A percentile compares a stretch with the other conserved stretches of the same genome.
phyloP scores from a whole-genome alignment of 306 rosid species.

The Luffa acutangula region DNA sequence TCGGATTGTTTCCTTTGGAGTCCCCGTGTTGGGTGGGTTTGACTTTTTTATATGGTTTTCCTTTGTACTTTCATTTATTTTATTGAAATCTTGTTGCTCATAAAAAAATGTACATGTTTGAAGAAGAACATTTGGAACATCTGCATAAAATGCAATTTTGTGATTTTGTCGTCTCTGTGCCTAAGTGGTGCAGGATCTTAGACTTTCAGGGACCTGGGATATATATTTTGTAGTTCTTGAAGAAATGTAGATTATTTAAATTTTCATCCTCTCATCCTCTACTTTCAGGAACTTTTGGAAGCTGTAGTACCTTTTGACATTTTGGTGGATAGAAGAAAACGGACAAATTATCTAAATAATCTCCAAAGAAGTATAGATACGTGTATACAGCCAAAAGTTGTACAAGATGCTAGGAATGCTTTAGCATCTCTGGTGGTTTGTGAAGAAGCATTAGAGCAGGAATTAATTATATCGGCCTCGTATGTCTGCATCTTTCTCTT shows the following conservation, averaged over 20 bases:
- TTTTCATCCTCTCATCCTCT: slow-evolving; percentile 1
- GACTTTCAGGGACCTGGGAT: neutral
- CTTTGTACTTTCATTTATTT: neutral
- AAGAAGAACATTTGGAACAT: neutral
- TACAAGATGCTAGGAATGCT: slow-evolving; percentile 78
- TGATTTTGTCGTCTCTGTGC: neutral
- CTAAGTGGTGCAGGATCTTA: neutral
- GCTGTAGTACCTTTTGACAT: slow-evolving; percentile 89
- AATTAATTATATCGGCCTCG: slow-evolving; percentile 86
- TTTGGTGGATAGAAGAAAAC: slow-evolving; percentile 63
- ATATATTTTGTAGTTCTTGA: slow-evolving; percentile 8
- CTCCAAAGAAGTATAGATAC: slow-evolving; percentile 33
- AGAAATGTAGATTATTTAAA: slow-evolving; percentile 9
- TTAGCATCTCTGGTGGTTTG: slow-evolving; percentile 70
- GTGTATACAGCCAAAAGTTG: slow-evolving; percentile 57
- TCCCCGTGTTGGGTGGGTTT: neutral
- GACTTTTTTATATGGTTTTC: neutral
- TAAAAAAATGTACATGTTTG: neutral
- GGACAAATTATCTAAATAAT: slow-evolving; percentile 50
- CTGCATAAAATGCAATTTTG: neutral
- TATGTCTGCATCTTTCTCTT: slow-evolving; percentile 34
- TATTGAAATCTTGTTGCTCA: neutral
- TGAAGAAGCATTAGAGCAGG: slow-evolving; percentile 92
- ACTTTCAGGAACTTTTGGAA: slow-evolving; percentile 81
- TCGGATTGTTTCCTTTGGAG: neutral